A percentile compares a stretch with the other conserved stretches of the same genome.
Conservation (phyloP, 129 eudicot genomes). For the Flaveria robusta region DNA sequence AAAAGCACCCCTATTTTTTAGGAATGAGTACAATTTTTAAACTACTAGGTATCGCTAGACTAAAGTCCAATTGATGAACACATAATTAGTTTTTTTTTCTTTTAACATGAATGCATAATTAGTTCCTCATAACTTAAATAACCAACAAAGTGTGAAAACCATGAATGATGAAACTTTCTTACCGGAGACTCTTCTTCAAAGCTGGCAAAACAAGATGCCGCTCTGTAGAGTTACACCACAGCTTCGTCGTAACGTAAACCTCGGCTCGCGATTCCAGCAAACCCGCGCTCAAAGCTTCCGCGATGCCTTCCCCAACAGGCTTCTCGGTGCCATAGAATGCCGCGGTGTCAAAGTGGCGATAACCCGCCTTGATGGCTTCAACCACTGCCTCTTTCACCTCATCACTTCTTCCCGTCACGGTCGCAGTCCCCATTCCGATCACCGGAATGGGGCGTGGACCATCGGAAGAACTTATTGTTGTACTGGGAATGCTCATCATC, state of each 20-base stretch:
- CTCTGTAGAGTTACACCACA: slow-evolving; percentile 44
- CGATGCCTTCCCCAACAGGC: slow-evolving; percentile 36
- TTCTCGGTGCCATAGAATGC: slow-evolving; percentile 37
- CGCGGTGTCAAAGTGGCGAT: slow-evolving; percentile 52
- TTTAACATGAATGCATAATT: not conserved
- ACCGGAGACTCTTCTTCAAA: slow-evolving; percentile 60
- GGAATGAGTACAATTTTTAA: too few relatives aligned
- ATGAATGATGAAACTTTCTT: not conserved
- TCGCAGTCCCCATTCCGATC: slow-evolving; percentile 36
- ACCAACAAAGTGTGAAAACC: not conserved
- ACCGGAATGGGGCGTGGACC: slow-evolving; percentile 34
- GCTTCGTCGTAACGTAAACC: slow-evolving; percentile 47
- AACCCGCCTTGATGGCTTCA: slow-evolving; percentile 51
- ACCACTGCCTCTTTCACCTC: slow-evolving; percentile 25
- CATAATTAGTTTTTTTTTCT: too few relatives aligned
- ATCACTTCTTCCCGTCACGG: not conserved
- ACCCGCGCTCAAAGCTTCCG: slow-evolving; percentile 38
- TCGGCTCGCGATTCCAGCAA: slow-evolving; percentile 33
- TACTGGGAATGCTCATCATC: slow-evolving; percentile 26
- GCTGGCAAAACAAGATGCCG: slow-evolving; percentile 53
- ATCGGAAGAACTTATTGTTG: slow-evolving; percentile 24
- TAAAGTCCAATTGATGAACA: too few relatives aligned
- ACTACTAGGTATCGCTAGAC: too few relatives aligned
- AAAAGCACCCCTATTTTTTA: too few relatives aligned
- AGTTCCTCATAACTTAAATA: not conserved